Conservation (phyloP, 768 basidiomycete species). For the Hypholoma fasciculare region DNA sequence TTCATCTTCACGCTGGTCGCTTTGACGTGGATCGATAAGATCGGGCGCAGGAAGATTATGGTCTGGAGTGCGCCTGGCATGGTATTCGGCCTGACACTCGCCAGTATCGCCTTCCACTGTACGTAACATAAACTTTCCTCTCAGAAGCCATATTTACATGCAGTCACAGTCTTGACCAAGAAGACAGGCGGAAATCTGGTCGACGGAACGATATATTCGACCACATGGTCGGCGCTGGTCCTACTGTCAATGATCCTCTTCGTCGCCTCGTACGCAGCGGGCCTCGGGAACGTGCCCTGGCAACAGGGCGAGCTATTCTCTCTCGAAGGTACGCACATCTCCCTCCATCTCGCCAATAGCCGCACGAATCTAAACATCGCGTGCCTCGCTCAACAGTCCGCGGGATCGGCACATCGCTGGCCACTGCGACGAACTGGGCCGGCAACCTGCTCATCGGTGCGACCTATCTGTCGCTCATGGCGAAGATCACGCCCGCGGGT, state of each 20-base stretch:
- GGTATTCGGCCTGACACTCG: conserved; percentile 63
- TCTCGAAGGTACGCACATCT: conserved; percentile 54
- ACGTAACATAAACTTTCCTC: conserved; percentile 20
- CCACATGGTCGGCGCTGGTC: conserved; percentile 65
- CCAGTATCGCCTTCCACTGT: conserved; percentile 69
- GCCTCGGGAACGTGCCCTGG: conserved; percentile 83
- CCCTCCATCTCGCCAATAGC: background rate
- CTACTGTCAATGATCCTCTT: conserved; percentile 83
- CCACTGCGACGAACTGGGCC: conserved; percentile 79
- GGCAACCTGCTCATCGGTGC: conserved; percentile 75
- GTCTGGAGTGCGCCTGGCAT: conserved; percentile 72
- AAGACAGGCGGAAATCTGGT: conserved; percentile 62
- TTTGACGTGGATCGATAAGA: conserved; percentile 69
- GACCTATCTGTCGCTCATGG: conserved; percentile 82
- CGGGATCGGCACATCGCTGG: conserved; percentile 74
- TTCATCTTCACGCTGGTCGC: conserved; percentile 79
- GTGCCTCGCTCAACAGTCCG: conserved; percentile 44
- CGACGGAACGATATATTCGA: conserved; percentile 57
- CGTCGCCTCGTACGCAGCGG: conserved; percentile 80
- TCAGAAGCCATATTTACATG: background rate
- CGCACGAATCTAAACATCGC: background rate
- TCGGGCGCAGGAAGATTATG: conserved; percentile 73
- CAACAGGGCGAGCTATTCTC: conserved; percentile 85
- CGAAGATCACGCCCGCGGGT: conserved; percentile 68
- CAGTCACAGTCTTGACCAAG: conserved; percentile 51